These are phyloP conservation scores for Suhomyces chickasaworum DNA, from an alignment of 1,139 yeast species.

Conservation along the genomic window DNA sequence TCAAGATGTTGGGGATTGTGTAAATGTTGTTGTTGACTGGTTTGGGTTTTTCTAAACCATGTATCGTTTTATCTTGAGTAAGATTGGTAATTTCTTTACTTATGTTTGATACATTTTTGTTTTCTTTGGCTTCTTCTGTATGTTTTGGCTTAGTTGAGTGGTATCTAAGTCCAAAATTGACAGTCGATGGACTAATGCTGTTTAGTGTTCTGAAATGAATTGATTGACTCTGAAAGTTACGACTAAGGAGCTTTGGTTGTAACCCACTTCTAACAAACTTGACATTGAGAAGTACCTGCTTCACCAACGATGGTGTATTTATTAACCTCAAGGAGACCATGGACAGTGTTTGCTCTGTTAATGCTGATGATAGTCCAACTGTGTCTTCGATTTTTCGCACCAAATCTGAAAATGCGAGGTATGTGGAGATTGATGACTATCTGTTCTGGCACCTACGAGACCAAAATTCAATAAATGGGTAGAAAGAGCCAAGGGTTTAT, in stretches of 20 bases:
- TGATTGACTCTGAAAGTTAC: background rate
- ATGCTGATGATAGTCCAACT: background rate
- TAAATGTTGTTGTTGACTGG: constrained; percentile 38
- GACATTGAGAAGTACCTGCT: background rate
- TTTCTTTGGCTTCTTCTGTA: background rate
- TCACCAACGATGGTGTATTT: background rate
- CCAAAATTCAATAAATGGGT: background rate
- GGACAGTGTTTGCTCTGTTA: background rate
- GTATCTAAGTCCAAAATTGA: background rate
- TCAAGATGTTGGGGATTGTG: constrained; percentile 83
- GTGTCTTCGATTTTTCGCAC: background rate
- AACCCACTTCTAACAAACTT: background rate
- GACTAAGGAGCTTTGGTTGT: background rate
- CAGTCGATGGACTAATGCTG: background rate
- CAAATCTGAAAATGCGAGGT: background rate
- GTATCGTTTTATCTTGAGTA: background rate
- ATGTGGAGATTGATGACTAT: background rate
- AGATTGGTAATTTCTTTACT: background rate
- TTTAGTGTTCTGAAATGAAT: background rate
- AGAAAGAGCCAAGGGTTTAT: too few species aligned
- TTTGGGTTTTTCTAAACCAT: background rate
- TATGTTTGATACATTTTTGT: background rate
- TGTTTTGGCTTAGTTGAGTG: background rate
- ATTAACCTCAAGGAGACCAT: background rate
- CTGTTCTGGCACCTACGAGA: background rate